A percentile compares a stretch with the other conserved stretches of the same genome.
Conservation (phyloP, 164 flowering plant species). For the Santalum album region DNA sequence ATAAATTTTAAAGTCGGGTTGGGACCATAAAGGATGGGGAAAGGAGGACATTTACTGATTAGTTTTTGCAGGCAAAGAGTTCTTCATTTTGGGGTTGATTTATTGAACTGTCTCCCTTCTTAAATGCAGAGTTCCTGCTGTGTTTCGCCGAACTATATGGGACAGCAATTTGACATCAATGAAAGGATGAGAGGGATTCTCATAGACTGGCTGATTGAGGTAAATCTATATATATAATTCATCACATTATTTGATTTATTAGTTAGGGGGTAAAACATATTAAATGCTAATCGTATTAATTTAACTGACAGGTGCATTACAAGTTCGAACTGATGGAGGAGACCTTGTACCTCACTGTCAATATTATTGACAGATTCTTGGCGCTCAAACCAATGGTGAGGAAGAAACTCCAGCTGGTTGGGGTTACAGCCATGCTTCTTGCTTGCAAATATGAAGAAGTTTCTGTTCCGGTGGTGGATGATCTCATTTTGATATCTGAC, state of each 20-base stretch:
- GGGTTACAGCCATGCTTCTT: constrained; percentile 80
- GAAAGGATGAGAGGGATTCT: constrained; percentile 85
- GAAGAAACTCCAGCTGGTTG: constrained; percentile 85
- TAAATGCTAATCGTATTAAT: too few species aligned
- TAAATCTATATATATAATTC: constrained; percentile 20
- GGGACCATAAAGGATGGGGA: too few species aligned
- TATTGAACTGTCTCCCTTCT: not conserved
- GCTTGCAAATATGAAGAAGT: constrained; percentile 95
- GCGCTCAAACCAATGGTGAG: constrained; percentile 46
- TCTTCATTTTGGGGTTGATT: too few species aligned
- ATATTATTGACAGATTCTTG: constrained; percentile 73
- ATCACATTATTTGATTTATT: not conserved
- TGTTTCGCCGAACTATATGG: constrained; percentile 61
- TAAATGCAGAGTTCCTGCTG: constrained; percentile 45
- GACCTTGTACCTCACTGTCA: constrained; percentile 67
- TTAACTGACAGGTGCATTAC: constrained; percentile 62
- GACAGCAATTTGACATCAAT: constrained; percentile 61
- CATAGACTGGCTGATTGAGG: constrained; percentile 97
- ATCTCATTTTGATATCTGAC: constrained; percentile 72
- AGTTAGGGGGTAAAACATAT: not conserved
- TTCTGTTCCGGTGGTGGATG: constrained; percentile 76
- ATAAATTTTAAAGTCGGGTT: too few species aligned
- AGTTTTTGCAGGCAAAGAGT: too few species aligned
- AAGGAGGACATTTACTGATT: too few species aligned
- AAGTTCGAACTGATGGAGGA: constrained; percentile 85